Evolutionary conservation across 176 grass and related monocot genomes (phyloP), one percentile per base, ranked within the genome.

Genomic region (Rhynchospora tenuis): DNA sequence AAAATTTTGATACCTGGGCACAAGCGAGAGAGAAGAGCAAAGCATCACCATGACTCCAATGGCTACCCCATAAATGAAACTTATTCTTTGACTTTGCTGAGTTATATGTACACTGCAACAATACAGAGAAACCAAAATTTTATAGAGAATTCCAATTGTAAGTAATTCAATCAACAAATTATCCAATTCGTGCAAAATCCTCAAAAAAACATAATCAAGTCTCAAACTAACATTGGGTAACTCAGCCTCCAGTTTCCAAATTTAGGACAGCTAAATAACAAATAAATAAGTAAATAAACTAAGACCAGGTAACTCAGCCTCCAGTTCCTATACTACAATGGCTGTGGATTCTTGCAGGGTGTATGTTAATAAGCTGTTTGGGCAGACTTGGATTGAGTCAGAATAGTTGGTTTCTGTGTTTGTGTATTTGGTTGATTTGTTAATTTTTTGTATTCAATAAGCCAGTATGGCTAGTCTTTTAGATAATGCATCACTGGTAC

Each of bases 31-130:
- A 93, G 88, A 99, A 99, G 80, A 99, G 96, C 73, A 99, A 89
- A 78, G 93, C 87, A 91, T 99, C 96, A 81, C 96, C 96, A 87
- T 95, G 93, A 59, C 89, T 92, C 96, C 91, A 99, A 86, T 95
- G 93, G 86, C 89, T 99, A 89, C 90, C 96, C 91, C 93, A 91
- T 67, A 95, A 88, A 76, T 95, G 93, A 87, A 99, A 99, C 77
- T 79, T 95, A 74, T 99, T 99, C 61, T 95, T 99, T 29, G 91
- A 95, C 62, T 99, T 99, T 65, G 96, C 93, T 68, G 96, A 99
- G 81, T 99, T 99, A 89, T 93, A 99, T 80, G 93, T 88, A 92
- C 93, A 95, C 96, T 99, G 88, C 17, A 91, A 84, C 52, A 46
- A 82, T 76, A 84, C 83, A 22, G 17, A 82, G 15, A 23, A 86